Evolutionary conservation across 2,329 filamentous ascomycete genomes (phyloP).

Genomic region (Helminthosporium solani): DNA sequence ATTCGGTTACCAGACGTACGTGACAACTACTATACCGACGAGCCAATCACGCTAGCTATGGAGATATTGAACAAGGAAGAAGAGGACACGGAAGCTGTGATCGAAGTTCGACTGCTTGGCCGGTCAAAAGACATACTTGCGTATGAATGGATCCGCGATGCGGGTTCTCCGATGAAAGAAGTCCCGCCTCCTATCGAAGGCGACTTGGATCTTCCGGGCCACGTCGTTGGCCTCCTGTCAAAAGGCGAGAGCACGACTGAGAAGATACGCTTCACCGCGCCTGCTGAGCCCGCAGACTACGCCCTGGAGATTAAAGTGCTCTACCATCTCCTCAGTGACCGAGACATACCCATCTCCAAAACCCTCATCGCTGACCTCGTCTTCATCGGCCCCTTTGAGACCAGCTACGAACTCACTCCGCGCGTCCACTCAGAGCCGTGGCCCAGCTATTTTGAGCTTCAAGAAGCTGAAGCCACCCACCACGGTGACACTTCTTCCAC

Average conservation of each 20-base stretch:
- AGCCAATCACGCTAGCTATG: conserved; percentile 68
- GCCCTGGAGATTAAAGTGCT: conserved; percentile 70
- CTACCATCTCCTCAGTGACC: conserved; percentile 78
- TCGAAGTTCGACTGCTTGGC: conserved; percentile 69
- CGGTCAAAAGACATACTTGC: conserved; percentile 49
- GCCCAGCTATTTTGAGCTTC: conserved; percentile 80
- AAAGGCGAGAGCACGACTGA: conserved; percentile 35
- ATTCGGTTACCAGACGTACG: conserved; percentile 64
- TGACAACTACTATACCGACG: conserved; percentile 82
- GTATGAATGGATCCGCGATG: conserved; percentile 49
- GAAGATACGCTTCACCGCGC: conserved; percentile 43
- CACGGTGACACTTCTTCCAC: conserved; percentile 25
- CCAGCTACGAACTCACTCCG: conserved; percentile 84
- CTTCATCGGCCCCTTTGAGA: conserved; percentile 83
- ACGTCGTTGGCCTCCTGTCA: conserved; percentile 39
- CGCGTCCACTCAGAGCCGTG: conserved; percentile 75
- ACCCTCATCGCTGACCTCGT: conserved; percentile 67
- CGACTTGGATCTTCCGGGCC: conserved; percentile 38
- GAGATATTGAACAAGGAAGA: conserved; percentile 81
- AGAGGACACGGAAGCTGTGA: conserved; percentile 68
- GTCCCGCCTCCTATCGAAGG: conserved; percentile 24
- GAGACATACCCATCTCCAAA: conserved; percentile 78
- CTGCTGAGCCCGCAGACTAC: conserved; percentile 55
- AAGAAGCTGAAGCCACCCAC: conserved; percentile 43
- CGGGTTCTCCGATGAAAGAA: conserved; percentile 34